Evolutionary conservation across 331 rosid genomes (phyloP), one percentile per base, ranked within the genome.

Genomic region (Malus hybrid): DNA sequence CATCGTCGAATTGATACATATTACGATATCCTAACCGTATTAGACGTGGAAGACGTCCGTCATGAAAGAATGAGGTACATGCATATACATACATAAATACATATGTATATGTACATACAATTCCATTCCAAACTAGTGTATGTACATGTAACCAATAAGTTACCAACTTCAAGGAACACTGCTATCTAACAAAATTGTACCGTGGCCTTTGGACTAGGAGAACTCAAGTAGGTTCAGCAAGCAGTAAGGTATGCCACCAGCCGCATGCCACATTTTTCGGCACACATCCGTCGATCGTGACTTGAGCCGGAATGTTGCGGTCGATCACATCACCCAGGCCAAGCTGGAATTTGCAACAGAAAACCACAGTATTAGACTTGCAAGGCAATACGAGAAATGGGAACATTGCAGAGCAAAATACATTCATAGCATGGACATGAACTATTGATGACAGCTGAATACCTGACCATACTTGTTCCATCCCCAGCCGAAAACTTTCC

Each of bases 381-480:
- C 18, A 16, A 19, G 69, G 6, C 7, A 19, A 63, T 46, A 11
- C 68, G 7, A 26, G 3, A 73, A 34, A 44, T 12, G 10, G 10
- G 30, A 61, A 5, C 30, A 44, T 15, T 32, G 20, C 57, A 58
- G 26, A 14, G 26, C 24, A 36, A 66, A 34, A 1, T 64, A 18
- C 8, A 13, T 56, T 42, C 13, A 42, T 42, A 42, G 46, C 6
- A 61, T 60, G 9, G 0, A 29, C 5, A 4, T 44, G 16, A 73
- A 44, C 2, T 19, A 11, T 29, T 61, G 7, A 61, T 42, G 77
- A 29, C 29, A 19, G 20, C 28, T 15, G 50, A 6, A 29, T 74
- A 91, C 99, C 96, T 94, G 99, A 32, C 97, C 97, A 63, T 94
- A 91, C 76, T 94, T 94, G 92, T 94, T 94, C 99, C 99, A 94